Percentiles rank a stretch among this genome's conserved stretches.
Evolutionary conservation across 352 stramenopile species (phyloP).

Genomic region (Stramenopiles sp.): DNA sequence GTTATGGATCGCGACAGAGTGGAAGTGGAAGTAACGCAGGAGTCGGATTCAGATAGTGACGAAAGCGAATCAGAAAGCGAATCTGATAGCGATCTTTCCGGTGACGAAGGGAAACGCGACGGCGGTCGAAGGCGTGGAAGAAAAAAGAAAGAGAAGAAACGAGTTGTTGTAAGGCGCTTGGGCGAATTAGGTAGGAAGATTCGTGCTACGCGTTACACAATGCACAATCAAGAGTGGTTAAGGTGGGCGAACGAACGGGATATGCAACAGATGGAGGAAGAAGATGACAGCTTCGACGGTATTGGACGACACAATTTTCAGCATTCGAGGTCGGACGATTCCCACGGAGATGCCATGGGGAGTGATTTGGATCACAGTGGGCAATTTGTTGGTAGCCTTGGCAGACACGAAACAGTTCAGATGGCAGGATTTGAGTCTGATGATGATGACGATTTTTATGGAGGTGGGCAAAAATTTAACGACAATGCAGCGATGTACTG

Average conservation of each 20-base stretch:
- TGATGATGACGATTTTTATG: constrained; percentile 11
- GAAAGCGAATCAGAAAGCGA: not conserved
- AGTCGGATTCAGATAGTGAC: not conserved
- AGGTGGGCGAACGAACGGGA: not conserved
- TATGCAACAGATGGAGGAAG: not conserved
- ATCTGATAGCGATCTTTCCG: not conserved
- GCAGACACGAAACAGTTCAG: not conserved
- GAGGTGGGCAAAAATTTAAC: constrained; percentile 1
- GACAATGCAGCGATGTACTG: too few relatives aligned
- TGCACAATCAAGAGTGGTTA: constrained; percentile 50
- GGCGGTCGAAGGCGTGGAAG: not conserved
- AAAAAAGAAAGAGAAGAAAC: constrained; percentile 31
- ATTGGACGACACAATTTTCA: not conserved
- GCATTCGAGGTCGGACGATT: not conserved
- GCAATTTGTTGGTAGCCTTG: constrained; percentile 3
- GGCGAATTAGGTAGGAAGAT: constrained; percentile 50
- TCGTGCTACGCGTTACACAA: constrained; percentile 51
- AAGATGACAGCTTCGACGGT: not conserved
- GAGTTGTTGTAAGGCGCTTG: constrained; percentile 16
- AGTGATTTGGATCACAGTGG: constrained; percentile 8
- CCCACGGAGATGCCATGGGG: not conserved
- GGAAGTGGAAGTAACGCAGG: not conserved
- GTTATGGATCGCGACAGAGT: constrained; percentile 44
- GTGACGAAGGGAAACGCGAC: not conserved
- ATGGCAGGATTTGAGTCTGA: not conserved